Percentiles rank a stretch among this genome's conserved stretches.
phyloP scores from a whole-genome alignment of 495 filamentous ascomycete genomes.

The Penicillium robsamsonii region DNA sequence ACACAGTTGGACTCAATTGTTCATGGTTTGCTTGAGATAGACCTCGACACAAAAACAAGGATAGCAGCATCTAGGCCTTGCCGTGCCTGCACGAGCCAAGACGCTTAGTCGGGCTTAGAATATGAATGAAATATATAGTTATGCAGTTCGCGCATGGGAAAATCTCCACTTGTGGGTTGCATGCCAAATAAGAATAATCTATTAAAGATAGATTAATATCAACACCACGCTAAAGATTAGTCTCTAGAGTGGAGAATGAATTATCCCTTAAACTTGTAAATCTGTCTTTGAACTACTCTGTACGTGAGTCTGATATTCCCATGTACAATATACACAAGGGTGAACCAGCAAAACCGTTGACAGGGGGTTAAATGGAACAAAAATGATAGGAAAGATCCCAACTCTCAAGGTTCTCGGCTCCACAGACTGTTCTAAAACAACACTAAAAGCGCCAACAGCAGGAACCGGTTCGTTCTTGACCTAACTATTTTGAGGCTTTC shows the following conservation, averaged over 20 bases:
- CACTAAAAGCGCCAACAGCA: constrained; percentile 13
- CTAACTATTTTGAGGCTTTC: constrained; percentile 25
- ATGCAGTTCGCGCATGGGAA: background rate
- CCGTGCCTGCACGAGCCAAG: background rate
- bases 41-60: background rate
- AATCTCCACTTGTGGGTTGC: background rate
- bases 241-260: background rate
- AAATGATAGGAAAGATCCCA: too few relatives aligned
- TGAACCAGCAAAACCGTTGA: background rate
- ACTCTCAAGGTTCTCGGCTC: constrained; percentile 5
- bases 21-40: background rate
- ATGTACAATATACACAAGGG: background rate
- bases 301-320: background rate
- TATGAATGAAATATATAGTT: background rate
- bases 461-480: constrained; percentile 24
- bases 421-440: constrained; percentile 17
- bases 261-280: background rate
- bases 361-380: background rate
- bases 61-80: constrained; percentile 1
- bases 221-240: background rate
- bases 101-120: background rate
- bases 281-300: background rate
- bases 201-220: background rate
- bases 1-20: background rate
- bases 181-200: constrained; percentile 3